phyloP scores from a whole-genome alignment of 441 rosid genomes.

The Raphanus hybrid region DNA sequence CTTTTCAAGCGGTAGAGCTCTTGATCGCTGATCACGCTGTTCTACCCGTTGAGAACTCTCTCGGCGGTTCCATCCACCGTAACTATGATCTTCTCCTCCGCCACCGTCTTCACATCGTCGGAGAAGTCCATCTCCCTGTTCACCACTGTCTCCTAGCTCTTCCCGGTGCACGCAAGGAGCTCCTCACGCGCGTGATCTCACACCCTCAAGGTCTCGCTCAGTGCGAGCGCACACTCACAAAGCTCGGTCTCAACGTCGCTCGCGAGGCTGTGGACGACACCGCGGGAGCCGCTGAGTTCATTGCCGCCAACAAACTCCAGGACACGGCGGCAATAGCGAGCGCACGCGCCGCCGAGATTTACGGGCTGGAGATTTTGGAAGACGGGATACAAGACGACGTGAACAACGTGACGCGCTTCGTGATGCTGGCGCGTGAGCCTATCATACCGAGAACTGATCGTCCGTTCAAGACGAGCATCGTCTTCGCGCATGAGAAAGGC shows the following conservation, averaged over 20 bases:
- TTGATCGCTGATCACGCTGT: background rate
- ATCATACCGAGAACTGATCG: background rate
- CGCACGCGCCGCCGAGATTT: conserved; percentile 10
- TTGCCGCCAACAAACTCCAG: background rate
- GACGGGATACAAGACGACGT: conserved; percentile 4
- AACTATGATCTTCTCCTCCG: conserved; percentile 4
- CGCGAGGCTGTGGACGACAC: background rate
- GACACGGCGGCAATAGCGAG: conserved; percentile 3
- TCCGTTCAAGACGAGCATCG: background rate
- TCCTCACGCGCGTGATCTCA: conserved; percentile 4
- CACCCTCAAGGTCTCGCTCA: conserved; percentile 16
- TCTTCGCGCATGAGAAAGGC: conserved; percentile 2
- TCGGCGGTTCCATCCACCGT: conserved; percentile 17
- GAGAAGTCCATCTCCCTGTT: background rate
- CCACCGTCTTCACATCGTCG: conserved; percentile 1
- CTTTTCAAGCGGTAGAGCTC: background rate
- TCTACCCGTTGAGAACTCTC: conserved; percentile 6
- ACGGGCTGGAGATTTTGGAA: background rate
- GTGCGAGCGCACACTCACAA: conserved; percentile 12
- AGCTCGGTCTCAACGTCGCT: background rate
- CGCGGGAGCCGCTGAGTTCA: background rate
- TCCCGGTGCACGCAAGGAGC: conserved; percentile 8
- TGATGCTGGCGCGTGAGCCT: conserved; percentile 2
- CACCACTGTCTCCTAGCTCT: conserved; percentile 6
- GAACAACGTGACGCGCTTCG: conserved; percentile 7